Evolutionary conservation across 2,329 filamentous ascomycete genomes (phyloP).

Genomic region (Bipolaris cookei): DNA sequence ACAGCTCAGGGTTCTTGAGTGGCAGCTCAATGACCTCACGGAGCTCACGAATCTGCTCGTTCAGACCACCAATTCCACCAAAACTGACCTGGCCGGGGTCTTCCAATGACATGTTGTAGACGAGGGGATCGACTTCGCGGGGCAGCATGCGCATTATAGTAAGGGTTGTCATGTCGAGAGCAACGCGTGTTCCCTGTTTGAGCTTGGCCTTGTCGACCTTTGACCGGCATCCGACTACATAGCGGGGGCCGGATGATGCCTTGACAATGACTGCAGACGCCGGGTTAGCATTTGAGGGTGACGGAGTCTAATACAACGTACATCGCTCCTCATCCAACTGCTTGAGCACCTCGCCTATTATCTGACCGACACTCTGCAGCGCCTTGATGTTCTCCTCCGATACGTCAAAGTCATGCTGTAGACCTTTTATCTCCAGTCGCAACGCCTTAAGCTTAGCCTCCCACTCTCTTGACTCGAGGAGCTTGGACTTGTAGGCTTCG

Average conservation of each 20-base stretch:
- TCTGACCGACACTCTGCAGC: slow-evolving; percentile 97
- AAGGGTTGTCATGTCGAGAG: slow-evolving; percentile 98
- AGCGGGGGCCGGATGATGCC: slow-evolving; percentile 94
- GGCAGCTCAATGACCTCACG: slow-evolving; percentile 97
- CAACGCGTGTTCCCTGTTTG: slow-evolving; percentile 97
- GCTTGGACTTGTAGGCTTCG: slow-evolving; percentile 60
- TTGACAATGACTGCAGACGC: slow-evolving; percentile 84
- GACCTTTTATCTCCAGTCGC: slow-evolving; percentile 91
- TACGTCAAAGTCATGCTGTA: slow-evolving; percentile 93
- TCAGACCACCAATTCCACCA: slow-evolving; percentile 94
- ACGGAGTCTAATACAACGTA: slow-evolving; percentile 57
- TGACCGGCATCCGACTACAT: slow-evolving; percentile 96
- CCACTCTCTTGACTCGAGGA: slow-evolving; percentile 95
- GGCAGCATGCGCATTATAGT: slow-evolving; percentile 99
- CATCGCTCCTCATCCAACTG: slow-evolving; percentile 99
- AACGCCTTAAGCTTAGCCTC: slow-evolving; percentile 96
- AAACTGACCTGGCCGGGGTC: slow-evolving; percentile 98
- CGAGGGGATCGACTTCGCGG: slow-evolving; percentile 94
- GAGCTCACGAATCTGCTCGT: slow-evolving; percentile 97
- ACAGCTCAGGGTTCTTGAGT: slow-evolving; percentile 97
- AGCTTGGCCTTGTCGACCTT: slow-evolving; percentile 98
- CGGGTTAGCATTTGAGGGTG: slow-evolving; percentile 17
- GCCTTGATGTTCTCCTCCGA: slow-evolving; percentile 99
- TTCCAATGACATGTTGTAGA: slow-evolving; percentile 99
- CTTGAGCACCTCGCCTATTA: slow-evolving; percentile 98